phyloP scores from a whole-genome alignment of 768 basidiomycete genomes.

The Mrakia blollopis region DNA sequence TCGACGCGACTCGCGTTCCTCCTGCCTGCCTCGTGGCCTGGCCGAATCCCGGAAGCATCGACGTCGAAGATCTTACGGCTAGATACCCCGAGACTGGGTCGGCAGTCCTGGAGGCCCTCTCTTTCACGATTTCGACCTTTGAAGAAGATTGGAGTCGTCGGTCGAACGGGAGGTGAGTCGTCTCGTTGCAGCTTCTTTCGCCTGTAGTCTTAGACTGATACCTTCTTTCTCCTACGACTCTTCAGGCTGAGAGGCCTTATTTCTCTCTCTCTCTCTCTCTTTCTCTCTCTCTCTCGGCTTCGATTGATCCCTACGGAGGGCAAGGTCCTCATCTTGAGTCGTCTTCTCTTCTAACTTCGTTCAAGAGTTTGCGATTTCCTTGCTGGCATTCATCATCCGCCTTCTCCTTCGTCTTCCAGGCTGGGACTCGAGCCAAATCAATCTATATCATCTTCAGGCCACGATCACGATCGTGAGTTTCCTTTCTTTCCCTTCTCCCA shows the following conservation, averaged over 20 bases:
- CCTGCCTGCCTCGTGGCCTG: neutral
- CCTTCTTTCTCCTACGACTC: neutral
- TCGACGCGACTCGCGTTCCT: neutral
- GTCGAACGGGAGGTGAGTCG: conserved; percentile 54
- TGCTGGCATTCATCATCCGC: neutral
- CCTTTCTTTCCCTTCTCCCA: neutral
- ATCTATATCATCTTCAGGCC: conserved; percentile 55
- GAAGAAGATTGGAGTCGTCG: conserved; percentile 60
- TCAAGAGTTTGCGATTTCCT: too few relatives aligned
- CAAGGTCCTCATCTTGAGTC: conserved; percentile 48
- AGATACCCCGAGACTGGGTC: conserved; percentile 52
- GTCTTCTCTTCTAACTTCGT: too few relatives aligned
- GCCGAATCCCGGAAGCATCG: neutral
- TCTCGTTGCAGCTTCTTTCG: neutral
- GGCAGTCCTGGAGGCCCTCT: conserved; percentile 57
- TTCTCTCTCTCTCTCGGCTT: conserved; percentile 55
- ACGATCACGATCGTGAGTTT: conserved; percentile 54
- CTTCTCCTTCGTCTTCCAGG: conserved; percentile 35
- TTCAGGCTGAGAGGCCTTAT: conserved; percentile 42
- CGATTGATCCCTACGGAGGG: conserved; percentile 59
- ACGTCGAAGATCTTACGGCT: neutral
- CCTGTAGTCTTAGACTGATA: neutral
- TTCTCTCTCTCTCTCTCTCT: conserved; percentile 39
- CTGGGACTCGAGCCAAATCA: conserved; percentile 53
- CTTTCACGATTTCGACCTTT: conserved; percentile 56